Conservation (phyloP, 352 stramenopile species). For the Pythium grandisporangium region DNA sequence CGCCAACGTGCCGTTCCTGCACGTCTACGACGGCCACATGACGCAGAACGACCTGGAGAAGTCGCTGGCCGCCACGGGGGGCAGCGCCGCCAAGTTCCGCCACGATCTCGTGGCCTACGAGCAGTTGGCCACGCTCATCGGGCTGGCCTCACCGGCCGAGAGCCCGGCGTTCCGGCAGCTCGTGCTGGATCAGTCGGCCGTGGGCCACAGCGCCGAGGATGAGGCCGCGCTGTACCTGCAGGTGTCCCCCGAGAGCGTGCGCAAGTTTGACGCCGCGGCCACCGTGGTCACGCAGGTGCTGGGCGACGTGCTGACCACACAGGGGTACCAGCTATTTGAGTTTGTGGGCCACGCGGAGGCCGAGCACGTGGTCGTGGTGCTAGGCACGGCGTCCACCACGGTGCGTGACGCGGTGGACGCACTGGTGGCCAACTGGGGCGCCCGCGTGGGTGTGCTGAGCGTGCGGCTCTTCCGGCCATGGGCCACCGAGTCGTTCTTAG, state of each 20-base stretch:
- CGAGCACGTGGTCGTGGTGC: conserved; percentile 85
- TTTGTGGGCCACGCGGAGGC: conserved; percentile 82
- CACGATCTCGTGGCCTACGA: conserved; percentile 63
- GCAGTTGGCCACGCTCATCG: conserved; percentile 55
- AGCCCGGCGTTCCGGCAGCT: conserved; percentile 52
- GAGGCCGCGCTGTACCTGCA: conserved; percentile 92
- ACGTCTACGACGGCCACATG: conserved; percentile 93
- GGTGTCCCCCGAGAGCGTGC: conserved; percentile 78
- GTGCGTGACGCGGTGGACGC: conserved; percentile 84
- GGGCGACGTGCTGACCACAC: conserved; percentile 59
- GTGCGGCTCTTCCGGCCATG: conserved; percentile 90
- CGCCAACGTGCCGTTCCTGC: conserved; percentile 86
- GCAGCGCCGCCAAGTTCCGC: conserved; percentile 41
- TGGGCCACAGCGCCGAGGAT: conserved; percentile 34
- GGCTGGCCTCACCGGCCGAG: conserved; percentile 30
- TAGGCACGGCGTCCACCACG: conserved; percentile 84
- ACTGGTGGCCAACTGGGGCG: conserved; percentile 79
- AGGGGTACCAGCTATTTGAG: conserved; percentile 89
- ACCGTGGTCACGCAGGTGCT: conserved; percentile 73
- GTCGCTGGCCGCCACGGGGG: conserved; percentile 22
- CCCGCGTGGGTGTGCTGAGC: conserved; percentile 78
- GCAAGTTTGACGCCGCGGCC: conserved; percentile 65
- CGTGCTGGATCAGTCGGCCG: conserved; percentile 39
- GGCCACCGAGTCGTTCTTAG: conserved; percentile 68
- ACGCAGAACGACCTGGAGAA: conserved; percentile 74